These are phyloP conservation scores for Naganishia vaughanmartiniae DNA, from an alignment of 768 basidiomycete species.

Conservation along the genomic window DNA sequence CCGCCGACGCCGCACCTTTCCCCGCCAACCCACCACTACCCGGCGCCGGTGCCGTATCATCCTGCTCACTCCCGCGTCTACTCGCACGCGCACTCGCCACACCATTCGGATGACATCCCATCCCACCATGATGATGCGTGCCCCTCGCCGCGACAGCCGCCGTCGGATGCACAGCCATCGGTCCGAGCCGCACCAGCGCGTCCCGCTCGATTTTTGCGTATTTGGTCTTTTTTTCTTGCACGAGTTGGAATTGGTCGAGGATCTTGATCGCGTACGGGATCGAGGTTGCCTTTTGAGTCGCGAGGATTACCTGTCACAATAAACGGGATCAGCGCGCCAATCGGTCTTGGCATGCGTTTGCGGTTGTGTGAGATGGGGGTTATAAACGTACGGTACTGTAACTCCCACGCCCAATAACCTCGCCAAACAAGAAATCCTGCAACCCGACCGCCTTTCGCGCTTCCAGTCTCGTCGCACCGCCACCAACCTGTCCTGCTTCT, in stretches of 20 bases:
- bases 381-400: constrained; percentile 49
- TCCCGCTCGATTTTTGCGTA: constrained; percentile 53
- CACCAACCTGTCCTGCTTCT: too few relatives aligned
- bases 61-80: constrained; percentile 1
- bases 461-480: constrained; percentile 31
- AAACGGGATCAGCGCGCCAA: neutral
- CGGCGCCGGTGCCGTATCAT: neutral
- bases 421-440: constrained; percentile 51
- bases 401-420: constrained; percentile 51
- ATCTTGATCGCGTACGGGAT: constrained; percentile 52
- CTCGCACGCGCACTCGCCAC: neutral
- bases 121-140: constrained; percentile 1
- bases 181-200: constrained; percentile 48
- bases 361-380: too few relatives aligned
- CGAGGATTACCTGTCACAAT: constrained; percentile 32
- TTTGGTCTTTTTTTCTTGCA: constrained; percentile 52
- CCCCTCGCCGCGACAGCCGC: neutral
- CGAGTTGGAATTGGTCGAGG: constrained; percentile 52
- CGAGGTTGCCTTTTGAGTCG: constrained; percentile 36
- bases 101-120: constrained; percentile 14
- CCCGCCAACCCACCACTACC: too few relatives aligned
- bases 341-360: neutral
- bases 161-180: constrained; percentile 28
- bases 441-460: constrained; percentile 32
- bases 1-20: neutral